phyloP scores from a whole-genome alignment of 352 stramenopile genomes.

The Peronospora belbahrii region DNA sequence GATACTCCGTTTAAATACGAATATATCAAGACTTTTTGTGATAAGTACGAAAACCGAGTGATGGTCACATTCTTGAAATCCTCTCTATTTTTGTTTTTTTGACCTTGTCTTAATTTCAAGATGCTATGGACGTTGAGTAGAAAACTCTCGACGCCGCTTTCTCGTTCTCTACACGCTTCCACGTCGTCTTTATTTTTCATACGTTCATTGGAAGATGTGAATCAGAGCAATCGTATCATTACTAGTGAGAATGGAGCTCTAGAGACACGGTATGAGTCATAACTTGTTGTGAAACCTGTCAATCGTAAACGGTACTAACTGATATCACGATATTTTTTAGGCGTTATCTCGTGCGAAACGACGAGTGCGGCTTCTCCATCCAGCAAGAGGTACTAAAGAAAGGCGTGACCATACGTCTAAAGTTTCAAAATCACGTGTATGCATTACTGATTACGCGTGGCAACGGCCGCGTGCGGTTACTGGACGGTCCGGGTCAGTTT shows the following conservation, averaged over 20 bases:
- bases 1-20: too few relatives aligned
- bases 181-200: slow-evolving; percentile 37
- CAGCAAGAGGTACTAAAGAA: slow-evolving; percentile 70
- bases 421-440: slow-evolving; percentile 76
- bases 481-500: slow-evolving; percentile 36
- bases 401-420: slow-evolving; percentile 36
- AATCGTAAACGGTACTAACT: too few relatives aligned
- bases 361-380: slow-evolving; percentile 70
- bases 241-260: slow-evolving; percentile 36
- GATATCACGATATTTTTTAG: too few relatives aligned
- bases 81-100: too few relatives aligned
- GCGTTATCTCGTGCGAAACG: slow-evolving; percentile 58
- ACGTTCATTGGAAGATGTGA: slow-evolving; percentile 44
- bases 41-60: neutral
- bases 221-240: slow-evolving; percentile 31
- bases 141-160: slow-evolving; percentile 1
- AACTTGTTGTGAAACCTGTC: too few relatives aligned
- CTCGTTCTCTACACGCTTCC: slow-evolving; percentile 37
- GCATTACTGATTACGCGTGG: slow-evolving; percentile 61
- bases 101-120: neutral
- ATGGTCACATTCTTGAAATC: too few relatives aligned
- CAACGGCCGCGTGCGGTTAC: slow-evolving; percentile 35
- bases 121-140: slow-evolving; percentile 4
- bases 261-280: slow-evolving; percentile 57
- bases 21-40: too few relatives aligned